Conservation (phyloP, 805 yeast species). For the Saturnispora halmiae region DNA sequence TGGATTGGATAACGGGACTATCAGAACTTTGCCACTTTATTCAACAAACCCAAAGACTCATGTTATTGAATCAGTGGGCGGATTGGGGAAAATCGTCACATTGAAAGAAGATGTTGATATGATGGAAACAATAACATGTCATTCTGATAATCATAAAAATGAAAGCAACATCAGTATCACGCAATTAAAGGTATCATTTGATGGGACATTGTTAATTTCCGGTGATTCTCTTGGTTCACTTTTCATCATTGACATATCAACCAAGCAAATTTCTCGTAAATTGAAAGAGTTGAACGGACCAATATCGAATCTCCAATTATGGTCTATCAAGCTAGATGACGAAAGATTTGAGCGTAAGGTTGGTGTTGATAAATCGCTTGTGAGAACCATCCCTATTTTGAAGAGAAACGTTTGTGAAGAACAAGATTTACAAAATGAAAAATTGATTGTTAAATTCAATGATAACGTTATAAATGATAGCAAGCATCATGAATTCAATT, state of each 20-base stretch:
- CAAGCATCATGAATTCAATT: constrained; percentile 25
- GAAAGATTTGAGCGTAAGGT: constrained; percentile 13
- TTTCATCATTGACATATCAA: constrained; percentile 55
- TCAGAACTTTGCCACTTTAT: constrained; percentile 49
- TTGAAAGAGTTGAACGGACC: constrained; percentile 31
- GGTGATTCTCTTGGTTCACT: constrained; percentile 72
- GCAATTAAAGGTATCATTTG: constrained; percentile 52
- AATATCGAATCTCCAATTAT: constrained; percentile 21
- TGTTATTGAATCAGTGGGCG: constrained; percentile 51
- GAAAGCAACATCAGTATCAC: constrained; percentile 34
- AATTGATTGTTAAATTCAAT: constrained; percentile 32
- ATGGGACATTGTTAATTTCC: constrained; percentile 61
- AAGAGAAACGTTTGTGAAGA: constrained; percentile 48
- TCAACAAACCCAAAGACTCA: constrained; percentile 28
- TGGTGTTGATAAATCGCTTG: constrained; percentile 27
- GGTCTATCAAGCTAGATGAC: constrained; percentile 15
- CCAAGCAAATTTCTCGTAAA: constrained; percentile 59
- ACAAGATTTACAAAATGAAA: constrained; percentile 34
- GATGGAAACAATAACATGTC: constrained; percentile 45
- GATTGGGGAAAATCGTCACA: constrained; percentile 42
- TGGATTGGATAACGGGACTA: constrained; percentile 57
- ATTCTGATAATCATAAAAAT: constrained; percentile 25
- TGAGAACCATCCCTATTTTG: constrained; percentile 48
- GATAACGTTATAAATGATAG: constrained; percentile 12
- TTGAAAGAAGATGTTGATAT: constrained; percentile 43